Evolutionary conservation across 805 yeast genomes (phyloP).

Genomic region (Jamesozyma piceae): DNA sequence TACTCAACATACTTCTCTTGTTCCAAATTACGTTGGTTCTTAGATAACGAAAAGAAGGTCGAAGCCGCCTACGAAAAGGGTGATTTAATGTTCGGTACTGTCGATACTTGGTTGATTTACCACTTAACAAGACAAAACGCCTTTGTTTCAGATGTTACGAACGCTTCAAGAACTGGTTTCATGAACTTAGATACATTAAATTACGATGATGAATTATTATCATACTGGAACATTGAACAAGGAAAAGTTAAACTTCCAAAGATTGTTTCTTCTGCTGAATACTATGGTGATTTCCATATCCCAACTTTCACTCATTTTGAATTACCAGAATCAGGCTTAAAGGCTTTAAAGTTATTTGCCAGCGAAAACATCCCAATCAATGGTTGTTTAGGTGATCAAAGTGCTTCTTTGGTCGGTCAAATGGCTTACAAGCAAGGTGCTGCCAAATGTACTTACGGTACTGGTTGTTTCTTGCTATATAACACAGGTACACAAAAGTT

Average conservation of each 20-base stretch:
- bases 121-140: constrained; percentile 63
- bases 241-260: constrained; percentile 59
- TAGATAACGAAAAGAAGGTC: constrained; percentile 66
- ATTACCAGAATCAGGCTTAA: constrained; percentile 41
- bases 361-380: constrained; percentile 59
- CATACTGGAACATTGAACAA: constrained; percentile 72
- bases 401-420: constrained; percentile 89
- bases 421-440: constrained; percentile 73
- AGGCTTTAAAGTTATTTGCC: constrained; percentile 43
- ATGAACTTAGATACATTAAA: constrained; percentile 70
- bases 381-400: constrained; percentile 91
- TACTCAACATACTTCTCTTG: constrained; percentile 83
- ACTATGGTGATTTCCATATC: constrained; percentile 60
- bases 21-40: constrained; percentile 79
- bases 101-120: constrained; percentile 89
- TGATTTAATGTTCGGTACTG: constrained; percentile 84
- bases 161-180: constrained; percentile 85
- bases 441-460: constrained; percentile 93
- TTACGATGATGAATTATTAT: constrained; percentile 67
- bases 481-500: constrained; percentile 73
- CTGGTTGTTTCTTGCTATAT: constrained; percentile 85
- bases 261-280: constrained; percentile 68
- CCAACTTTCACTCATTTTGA: constrained; percentile 42
- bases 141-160: constrained; percentile 78
- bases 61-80: constrained; percentile 62